Evolutionary conservation across 768 basidiomycete species (phyloP).

Genomic region (Naganishia onofrii): DNA sequence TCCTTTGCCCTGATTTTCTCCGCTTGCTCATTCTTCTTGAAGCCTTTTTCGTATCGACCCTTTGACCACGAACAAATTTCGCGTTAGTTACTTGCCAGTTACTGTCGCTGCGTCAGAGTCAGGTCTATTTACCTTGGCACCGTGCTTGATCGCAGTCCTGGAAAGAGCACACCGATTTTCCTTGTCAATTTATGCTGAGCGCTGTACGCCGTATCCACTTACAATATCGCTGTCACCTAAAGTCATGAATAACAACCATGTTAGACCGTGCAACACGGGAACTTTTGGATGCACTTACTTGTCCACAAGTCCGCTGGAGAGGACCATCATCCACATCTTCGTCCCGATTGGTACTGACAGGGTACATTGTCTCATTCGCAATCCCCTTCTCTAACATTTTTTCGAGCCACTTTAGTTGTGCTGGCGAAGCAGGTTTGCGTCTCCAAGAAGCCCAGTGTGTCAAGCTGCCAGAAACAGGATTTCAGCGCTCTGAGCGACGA

Average conservation of each 20-base stretch:
- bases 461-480: constrained; percentile 25
- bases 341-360: background rate
- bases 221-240: constrained; percentile 20
- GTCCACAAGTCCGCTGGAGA: background rate
- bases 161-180: background rate
- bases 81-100: too few relatives aligned
- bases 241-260: background rate
- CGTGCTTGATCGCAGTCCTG: constrained; percentile 29
- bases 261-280: background rate
- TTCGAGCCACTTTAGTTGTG: constrained; percentile 34
- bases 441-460: constrained; percentile 44
- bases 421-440: constrained; percentile 34
- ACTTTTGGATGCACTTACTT: background rate
- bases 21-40: background rate
- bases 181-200: background rate
- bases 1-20: background rate
- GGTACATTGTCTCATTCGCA: too few relatives aligned
- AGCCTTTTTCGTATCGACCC: constrained; percentile 4
- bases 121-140: constrained; percentile 19
- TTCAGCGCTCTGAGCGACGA: background rate
- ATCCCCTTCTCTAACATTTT: constrained; percentile 29
- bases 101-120: background rate
- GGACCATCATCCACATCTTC: background rate
- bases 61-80: background rate
- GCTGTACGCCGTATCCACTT: background rate